A percentile compares a stretch with the other conserved stretches of the same genome.
Conservation (phyloP, 257 asterid genomes). For the Solanum bulbocastanum region DNA sequence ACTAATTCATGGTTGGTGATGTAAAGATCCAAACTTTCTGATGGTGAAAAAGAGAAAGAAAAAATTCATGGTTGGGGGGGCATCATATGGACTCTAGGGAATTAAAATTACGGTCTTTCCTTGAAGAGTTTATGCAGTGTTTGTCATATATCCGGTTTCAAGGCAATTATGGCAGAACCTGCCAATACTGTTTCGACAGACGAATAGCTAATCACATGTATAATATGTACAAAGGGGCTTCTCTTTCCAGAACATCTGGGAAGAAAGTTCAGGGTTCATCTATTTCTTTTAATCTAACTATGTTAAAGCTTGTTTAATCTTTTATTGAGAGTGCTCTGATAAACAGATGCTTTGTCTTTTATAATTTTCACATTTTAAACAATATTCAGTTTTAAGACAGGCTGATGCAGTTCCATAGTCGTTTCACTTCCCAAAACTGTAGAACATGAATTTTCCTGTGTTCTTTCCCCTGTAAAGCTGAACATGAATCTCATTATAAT, state of each 20-base stretch:
- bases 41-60: neutral
- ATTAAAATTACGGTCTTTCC: neutral
- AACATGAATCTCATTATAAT: neutral
- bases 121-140: neutral
- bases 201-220: neutral
- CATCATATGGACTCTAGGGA: neutral
- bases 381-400: neutral
- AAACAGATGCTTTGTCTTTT: neutral
- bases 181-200: neutral
- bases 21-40: neutral
- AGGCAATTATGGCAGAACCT: neutral
- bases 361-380: neutral
- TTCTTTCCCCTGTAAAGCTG: neutral
- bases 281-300: neutral
- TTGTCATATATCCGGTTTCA: neutral
- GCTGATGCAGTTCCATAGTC: neutral
- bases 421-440: neutral
- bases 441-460: neutral
- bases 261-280: neutral
- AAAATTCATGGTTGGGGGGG: neutral
- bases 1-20: neutral
- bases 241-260: neutral
- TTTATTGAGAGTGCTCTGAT: neutral
- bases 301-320: neutral
- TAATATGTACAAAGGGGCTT: neutral